These are phyloP conservation scores for Fonsecaea pugnacius DNA, from an alignment of 2,329 filamentous ascomycete species.

Conservation along the genomic window DNA sequence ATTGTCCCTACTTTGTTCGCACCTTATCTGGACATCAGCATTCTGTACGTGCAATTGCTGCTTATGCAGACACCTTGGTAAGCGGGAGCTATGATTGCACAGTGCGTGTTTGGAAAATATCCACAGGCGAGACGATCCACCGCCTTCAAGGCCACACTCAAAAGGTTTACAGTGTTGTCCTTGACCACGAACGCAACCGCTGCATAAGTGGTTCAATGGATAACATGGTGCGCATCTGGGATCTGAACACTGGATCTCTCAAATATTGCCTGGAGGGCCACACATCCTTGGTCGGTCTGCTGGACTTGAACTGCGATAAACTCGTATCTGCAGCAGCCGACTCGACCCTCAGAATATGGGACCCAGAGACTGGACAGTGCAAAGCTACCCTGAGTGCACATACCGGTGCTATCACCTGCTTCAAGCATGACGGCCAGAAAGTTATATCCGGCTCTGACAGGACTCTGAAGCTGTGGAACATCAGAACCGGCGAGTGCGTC, in stretches of 20 bases:
- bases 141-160: constrained; percentile 82
- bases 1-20: constrained; percentile 94
- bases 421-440: constrained; percentile 95
- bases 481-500: constrained; percentile 86
- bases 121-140: constrained; percentile 85
- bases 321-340: constrained; percentile 95
- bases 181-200: constrained; percentile 87
- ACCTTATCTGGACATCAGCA: constrained; percentile 84
- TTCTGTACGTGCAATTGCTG: constrained; percentile 93
- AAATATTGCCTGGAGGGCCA: constrained; percentile 92
- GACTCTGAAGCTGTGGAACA: constrained; percentile 98
- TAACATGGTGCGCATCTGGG: constrained; percentile 97
- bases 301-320: constrained; percentile 86
- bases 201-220: constrained; percentile 99
- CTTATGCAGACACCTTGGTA: constrained; percentile 91
- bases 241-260: constrained; percentile 80
- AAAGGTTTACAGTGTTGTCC: constrained; percentile 96
- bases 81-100: constrained; percentile 96
- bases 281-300: constrained; percentile 83
- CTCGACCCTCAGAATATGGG: constrained; percentile 94
- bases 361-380: constrained; percentile 88
- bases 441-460: constrained; percentile 95
- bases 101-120: constrained; percentile 96
- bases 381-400: constrained; percentile 89
- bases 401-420: constrained; percentile 96